phyloP scores from a whole-genome alignment of 257 asterid genomes.

The Lycium ferocissimum region DNA sequence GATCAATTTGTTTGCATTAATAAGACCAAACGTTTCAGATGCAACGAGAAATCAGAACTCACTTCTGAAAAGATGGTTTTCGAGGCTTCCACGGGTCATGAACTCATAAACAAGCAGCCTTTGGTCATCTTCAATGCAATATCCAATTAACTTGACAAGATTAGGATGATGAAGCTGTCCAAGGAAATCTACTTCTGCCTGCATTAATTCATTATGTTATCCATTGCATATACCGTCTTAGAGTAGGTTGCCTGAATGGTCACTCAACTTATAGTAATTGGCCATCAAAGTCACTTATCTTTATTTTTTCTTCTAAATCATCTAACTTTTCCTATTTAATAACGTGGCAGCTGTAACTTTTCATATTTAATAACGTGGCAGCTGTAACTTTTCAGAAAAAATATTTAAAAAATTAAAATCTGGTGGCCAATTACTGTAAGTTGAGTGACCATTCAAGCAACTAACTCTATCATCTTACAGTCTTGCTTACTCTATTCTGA shows the following conservation, averaged over 20 bases:
- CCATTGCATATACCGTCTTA: conserved; percentile 24
- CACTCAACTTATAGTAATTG: too few species aligned
- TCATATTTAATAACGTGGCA: too few species aligned
- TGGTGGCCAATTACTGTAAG: too few species aligned
- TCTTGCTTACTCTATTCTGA: conserved; percentile 33
- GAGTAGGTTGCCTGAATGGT: too few species aligned
- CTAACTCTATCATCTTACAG: background rate
- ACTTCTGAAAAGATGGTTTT: conserved; percentile 94
- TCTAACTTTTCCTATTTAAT: too few species aligned
- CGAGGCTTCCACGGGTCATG: conserved; percentile 98
- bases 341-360: too few species aligned
- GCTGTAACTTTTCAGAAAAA: too few species aligned
- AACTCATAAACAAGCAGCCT: conserved; percentile 92
- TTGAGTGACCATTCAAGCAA: too few species aligned
- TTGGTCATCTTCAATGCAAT: conserved; percentile 93
- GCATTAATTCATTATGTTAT: conserved; percentile 42
- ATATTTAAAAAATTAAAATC: too few species aligned
- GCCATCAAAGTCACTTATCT: too few species aligned
- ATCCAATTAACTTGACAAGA: conserved; percentile 89
- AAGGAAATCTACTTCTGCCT: conserved; percentile 96
- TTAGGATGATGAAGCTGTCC: conserved; percentile 96
- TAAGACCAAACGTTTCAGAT: background rate
- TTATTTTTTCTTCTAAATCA: too few species aligned
- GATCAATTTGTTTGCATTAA: background rate
- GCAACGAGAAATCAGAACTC: conserved; percentile 40